A percentile compares a stretch with the other conserved stretches of the same genome.
Evolutionary conservation across 140 eudicot species (phyloP).

Genomic region (Ambrosia hybrid): DNA sequence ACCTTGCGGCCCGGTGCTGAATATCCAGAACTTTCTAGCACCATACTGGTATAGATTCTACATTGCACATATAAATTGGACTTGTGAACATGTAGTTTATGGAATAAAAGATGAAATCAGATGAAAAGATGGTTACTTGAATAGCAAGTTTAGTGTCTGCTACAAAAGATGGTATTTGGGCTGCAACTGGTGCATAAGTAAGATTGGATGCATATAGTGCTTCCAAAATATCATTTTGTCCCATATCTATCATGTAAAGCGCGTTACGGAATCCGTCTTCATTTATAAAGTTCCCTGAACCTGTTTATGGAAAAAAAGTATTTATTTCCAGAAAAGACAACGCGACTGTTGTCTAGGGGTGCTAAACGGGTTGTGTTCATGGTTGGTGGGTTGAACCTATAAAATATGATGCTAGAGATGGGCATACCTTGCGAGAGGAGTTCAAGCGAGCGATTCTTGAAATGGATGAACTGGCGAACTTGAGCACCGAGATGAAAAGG

Average conservation of each 20-base stretch:
- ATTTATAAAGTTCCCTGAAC: constrained; percentile 33
- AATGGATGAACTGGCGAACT: constrained; percentile 44
- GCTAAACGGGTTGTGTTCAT: too few species aligned
- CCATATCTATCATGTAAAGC: constrained; percentile 58
- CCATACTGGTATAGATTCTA: constrained; percentile 51
- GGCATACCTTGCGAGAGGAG: constrained; percentile 33
- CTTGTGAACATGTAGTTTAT: not conserved
- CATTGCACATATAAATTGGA: constrained; percentile 2
- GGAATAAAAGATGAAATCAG: not conserved
- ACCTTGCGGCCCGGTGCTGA: constrained; percentile 65
- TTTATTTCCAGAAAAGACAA: too few species aligned
- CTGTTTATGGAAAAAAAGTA: not conserved
- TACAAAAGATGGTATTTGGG: constrained; percentile 41
- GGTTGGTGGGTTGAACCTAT: too few species aligned
- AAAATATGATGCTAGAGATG: too few species aligned
- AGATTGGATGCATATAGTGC: constrained; percentile 46
- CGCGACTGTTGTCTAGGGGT: too few species aligned
- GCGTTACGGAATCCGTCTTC: constrained; percentile 36
- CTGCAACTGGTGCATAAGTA: constrained; percentile 38
- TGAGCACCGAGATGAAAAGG: constrained; percentile 51
- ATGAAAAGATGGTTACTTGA: constrained; percentile 31
- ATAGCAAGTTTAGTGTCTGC: constrained; percentile 42
- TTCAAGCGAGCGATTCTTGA: constrained; percentile 44
- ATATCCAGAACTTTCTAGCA: constrained; percentile 57
- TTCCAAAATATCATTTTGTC: constrained; percentile 49